phyloP scores from a whole-genome alignment of 1,284 basidiomycete species.

The Fomes fomentarius region DNA sequence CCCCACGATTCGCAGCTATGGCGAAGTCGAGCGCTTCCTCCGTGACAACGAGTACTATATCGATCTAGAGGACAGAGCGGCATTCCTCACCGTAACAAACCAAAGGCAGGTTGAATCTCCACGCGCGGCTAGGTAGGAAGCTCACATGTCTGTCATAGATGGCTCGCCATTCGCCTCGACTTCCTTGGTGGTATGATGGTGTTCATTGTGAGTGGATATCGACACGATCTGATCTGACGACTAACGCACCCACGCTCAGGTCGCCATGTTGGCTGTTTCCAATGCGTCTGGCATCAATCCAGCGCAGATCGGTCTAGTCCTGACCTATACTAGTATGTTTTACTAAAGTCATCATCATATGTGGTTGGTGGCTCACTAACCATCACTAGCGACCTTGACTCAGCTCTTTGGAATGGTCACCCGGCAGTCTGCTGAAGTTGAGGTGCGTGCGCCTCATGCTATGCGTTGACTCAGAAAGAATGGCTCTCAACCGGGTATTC shows the following conservation, averaged over 20 bases:
- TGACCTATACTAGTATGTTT: slow-evolving; percentile 65
- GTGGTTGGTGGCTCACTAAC: too few species aligned
- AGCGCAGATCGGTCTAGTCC: slow-evolving; percentile 71
- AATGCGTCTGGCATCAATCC: slow-evolving; percentile 61
- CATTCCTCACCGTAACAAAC: slow-evolving; percentile 63
- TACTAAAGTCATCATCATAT: too few species aligned
- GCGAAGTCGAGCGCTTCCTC: slow-evolving; percentile 65
- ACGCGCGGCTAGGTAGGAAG: not conserved
- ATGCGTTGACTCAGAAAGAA: slow-evolving; percentile 3
- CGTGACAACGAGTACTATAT: slow-evolving; percentile 71
- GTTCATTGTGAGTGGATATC: slow-evolving; percentile 54
- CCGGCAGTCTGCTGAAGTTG: slow-evolving; percentile 66
- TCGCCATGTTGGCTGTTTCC: slow-evolving; percentile 54
- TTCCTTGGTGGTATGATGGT: slow-evolving; percentile 70
- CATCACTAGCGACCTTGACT: slow-evolving; percentile 50
- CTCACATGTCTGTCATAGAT: slow-evolving; percentile 40
- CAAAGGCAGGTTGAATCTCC: slow-evolving; percentile 43
- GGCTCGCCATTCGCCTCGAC: slow-evolving; percentile 83
- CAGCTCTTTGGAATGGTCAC: slow-evolving; percentile 62
- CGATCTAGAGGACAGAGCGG: slow-evolving; percentile 74
- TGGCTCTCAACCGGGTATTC: not conserved
- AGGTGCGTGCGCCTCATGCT: slow-evolving; percentile 48
- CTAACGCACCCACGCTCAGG: slow-evolving; percentile 33
- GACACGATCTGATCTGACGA: not conserved
- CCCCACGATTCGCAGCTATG: slow-evolving; percentile 77